A percentile compares a stretch with the other conserved stretches of the same genome.
Conservation (phyloP, 139 green algal species). For the Coelastrella sp. region DNA sequence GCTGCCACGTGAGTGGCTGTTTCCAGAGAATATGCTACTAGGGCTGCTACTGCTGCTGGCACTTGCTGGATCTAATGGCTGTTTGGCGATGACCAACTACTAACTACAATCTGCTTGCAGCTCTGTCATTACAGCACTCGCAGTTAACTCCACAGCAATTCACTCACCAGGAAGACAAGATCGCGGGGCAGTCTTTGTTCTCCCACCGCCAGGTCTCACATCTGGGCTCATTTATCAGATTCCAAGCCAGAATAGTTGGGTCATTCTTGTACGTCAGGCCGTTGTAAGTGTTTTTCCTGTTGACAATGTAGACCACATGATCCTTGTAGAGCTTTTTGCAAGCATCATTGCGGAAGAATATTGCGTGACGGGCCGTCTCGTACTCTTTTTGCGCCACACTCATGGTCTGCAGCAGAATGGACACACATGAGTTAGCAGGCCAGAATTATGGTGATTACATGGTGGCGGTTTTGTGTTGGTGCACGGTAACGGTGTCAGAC, state of each 20-base stretch:
- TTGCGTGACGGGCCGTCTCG: constrained; percentile 69
- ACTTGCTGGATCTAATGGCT: no score
- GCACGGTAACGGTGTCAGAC: no score
- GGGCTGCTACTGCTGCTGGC: no score
- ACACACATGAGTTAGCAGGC: not conserved
- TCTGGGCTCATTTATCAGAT: constrained; percentile 88
- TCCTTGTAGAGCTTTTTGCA: constrained; percentile 72
- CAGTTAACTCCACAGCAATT: not conserved
- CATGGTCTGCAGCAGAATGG: not conserved
- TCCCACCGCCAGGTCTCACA: constrained; percentile 60
- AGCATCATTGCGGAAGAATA: constrained; percentile 76
- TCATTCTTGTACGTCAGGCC: constrained; percentile 72
- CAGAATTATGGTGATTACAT: no score
- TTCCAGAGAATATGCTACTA: no score
- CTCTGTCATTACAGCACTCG: no score
- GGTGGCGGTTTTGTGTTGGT: no score
- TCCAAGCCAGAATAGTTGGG: constrained; percentile 84
- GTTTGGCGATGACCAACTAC: no score
- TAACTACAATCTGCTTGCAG: no score
- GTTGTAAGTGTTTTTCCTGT: constrained; percentile 62
- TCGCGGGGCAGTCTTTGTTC: constrained; percentile 30
- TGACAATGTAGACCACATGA: constrained; percentile 63
- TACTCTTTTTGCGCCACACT: constrained; percentile 57
- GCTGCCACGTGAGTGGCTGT: no score
- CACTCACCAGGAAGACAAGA: not conserved